Conservation (phyloP, 148 eudicot species). For the Polygonum maritimum region DNA sequence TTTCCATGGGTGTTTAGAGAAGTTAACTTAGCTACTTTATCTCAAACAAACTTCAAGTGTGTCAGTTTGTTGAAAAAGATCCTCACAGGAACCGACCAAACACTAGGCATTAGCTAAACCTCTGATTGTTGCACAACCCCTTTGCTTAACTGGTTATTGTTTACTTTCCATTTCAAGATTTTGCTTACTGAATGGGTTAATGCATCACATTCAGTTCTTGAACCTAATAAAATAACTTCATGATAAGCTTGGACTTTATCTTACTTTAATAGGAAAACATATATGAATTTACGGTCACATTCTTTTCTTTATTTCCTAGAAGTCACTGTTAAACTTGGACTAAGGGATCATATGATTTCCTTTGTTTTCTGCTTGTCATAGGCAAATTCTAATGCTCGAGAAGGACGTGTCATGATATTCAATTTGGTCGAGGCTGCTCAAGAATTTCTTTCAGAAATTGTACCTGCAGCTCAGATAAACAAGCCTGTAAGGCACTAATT, state of each 20-base stretch:
- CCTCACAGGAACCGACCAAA: neutral
- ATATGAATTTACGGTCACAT: neutral
- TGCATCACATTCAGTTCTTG: neutral
- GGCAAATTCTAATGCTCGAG: constrained; percentile 97
- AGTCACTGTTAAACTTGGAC: neutral
- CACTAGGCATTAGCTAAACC: neutral
- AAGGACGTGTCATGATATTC: constrained; percentile 98
- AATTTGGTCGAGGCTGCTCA: constrained; percentile 99
- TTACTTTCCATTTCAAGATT: neutral
- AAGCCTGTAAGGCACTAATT: constrained; percentile 32
- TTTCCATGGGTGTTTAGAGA: neutral
- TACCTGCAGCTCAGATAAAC: constrained; percentile 38
- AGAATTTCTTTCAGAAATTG: constrained; percentile 92
- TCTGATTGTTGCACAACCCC: neutral
- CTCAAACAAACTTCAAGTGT: neutral
- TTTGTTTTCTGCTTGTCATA: constrained; percentile 20
- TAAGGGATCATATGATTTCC: neutral
- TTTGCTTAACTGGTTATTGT: neutral
- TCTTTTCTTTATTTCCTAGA: neutral
- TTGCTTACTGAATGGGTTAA: neutral
- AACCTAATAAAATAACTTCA: neutral
- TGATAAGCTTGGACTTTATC: neutral
- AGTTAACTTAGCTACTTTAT: neutral
- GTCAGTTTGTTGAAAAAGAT: neutral
- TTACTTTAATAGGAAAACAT: neutral